These are phyloP conservation scores for Lycium ferocissimum DNA, from an alignment of 257 asterid species.

Conservation along the genomic window DNA sequence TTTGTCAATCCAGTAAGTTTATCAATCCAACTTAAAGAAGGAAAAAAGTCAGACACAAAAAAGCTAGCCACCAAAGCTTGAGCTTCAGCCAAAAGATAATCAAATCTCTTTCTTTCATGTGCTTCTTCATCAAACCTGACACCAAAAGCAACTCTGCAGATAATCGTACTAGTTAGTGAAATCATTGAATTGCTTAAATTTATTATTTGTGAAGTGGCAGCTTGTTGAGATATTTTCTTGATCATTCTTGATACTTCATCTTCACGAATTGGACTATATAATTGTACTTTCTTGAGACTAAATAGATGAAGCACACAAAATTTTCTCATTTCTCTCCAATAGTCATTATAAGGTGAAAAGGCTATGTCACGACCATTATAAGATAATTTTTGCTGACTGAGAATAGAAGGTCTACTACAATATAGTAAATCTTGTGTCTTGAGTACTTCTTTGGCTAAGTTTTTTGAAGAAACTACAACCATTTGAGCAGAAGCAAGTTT, in stretches of 20 bases:
- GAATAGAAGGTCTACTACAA: constrained; percentile 14
- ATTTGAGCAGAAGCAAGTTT: not conserved
- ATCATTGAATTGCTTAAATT: not conserved
- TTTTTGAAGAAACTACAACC: constrained; percentile 20
- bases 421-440: constrained; percentile 8
- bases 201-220: too few species aligned
- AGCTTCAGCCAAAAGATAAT: not conserved
- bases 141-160: constrained; percentile 10
- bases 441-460: not conserved
- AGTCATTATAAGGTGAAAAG: not conserved
- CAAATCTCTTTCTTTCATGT: not conserved
- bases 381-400: not conserved
- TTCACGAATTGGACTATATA: too few species aligned
- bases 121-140: not conserved
- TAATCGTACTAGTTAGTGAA: not conserved
- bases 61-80: constrained; percentile 30
- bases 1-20: too few species aligned
- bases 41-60: too few species aligned
- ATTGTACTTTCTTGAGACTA: too few species aligned
- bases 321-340: constrained; percentile 2
- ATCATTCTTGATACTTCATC: too few species aligned
- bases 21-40: too few species aligned
- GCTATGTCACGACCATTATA: not conserved
- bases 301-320: not conserved
- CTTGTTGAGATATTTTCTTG: not conserved